Evolutionary conservation across 2,329 filamentous ascomycete genomes (phyloP).

Genomic region (Fusarium sp.): DNA sequence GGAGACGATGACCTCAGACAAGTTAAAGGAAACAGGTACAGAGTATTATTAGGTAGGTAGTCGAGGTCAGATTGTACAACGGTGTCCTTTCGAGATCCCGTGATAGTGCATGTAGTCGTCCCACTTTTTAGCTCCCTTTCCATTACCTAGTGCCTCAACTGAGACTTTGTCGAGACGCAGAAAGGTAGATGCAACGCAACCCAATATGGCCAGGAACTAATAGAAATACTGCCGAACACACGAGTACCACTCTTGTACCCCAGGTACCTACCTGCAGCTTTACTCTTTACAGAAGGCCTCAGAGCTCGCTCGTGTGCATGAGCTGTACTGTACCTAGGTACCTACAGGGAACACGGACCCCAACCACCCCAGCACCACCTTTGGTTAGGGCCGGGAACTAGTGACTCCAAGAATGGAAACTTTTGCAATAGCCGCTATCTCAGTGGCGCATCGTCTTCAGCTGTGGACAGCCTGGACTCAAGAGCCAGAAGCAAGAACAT

Average conservation of each 20-base stretch:
- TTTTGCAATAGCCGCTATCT: conserved; percentile 27
- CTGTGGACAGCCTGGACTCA: conserved; percentile 2
- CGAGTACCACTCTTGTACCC: not conserved
- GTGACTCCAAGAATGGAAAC: conserved; percentile 38
- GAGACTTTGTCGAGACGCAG: not conserved
- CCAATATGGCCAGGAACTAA: not conserved
- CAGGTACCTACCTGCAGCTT: conserved; percentile 7
- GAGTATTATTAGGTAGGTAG: conserved; percentile 6
- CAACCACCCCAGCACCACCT: conserved; percentile 30
- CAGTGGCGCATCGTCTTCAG: conserved; percentile 24
- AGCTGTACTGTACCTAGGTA: conserved; percentile 1
- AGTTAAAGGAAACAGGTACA: conserved; percentile 11
- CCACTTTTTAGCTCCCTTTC: conserved; percentile 43
- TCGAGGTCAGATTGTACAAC: conserved; percentile 46
- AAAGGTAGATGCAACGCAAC: not conserved
- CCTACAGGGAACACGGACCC: conserved; percentile 10
- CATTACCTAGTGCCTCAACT: conserved; percentile 13
- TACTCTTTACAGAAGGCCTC: not conserved
- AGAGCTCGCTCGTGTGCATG: not conserved
- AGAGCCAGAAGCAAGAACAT: not conserved
- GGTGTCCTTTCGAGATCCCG: conserved; percentile 55
- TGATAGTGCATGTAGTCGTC: conserved; percentile 46
- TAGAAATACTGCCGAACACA: conserved; percentile 1
- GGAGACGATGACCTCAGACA: conserved; percentile 48
- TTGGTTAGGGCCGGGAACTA: conserved; percentile 38